Evolutionary conservation across 768 basidiomycete species (phyloP), one percentile per base, ranked within the genome.

Genomic region (Kwoniella botswanensis): DNA sequence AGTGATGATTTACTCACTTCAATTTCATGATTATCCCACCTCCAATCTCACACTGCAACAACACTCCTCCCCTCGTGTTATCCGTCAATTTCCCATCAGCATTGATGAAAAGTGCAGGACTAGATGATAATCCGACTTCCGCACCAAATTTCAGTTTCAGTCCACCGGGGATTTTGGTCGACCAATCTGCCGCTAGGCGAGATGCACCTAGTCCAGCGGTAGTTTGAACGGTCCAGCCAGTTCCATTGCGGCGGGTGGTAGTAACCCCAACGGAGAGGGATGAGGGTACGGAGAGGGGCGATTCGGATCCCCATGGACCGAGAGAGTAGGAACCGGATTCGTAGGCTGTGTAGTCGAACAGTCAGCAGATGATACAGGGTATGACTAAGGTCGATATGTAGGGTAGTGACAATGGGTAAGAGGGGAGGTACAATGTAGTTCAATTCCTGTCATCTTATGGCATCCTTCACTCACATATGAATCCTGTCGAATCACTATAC

Each of bases 81-180:
- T 81, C 79, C 50, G 84, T 84, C 0, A 85, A 66, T 46, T 81
- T 76, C 54, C 82, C 70, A 54, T 84, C 84, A 1, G 79, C 79
- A 63, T 74, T 80, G 24, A 84, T 74, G 67, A 82, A 83, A 2
- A 76, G 76, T 15, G 70, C 80, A 22, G 81, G 59, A 15, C 72
- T 77, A 2, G 66, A 71, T 0, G 52, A 72, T 2, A 71, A 72
- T 2, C 80, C 81, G 2, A 82, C 67, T 6, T 71, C 71, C 0
- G 70, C 80, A 0, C 82, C 82, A 24, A 84, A 26, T 29, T 78
- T 78, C 60, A 83, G 42, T 67, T 79, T 83, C 35, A 85, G 64
- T 3, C 83, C 82, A 26, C 79, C 77, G 6, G 83, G 61, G 1
- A 83, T 71, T 17, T 75, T 79, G 56, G 73, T 73, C 4, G 75